Evolutionary conservation across 2,329 filamentous ascomycete species (phyloP).

Genomic region (Nemania abortiva): DNA sequence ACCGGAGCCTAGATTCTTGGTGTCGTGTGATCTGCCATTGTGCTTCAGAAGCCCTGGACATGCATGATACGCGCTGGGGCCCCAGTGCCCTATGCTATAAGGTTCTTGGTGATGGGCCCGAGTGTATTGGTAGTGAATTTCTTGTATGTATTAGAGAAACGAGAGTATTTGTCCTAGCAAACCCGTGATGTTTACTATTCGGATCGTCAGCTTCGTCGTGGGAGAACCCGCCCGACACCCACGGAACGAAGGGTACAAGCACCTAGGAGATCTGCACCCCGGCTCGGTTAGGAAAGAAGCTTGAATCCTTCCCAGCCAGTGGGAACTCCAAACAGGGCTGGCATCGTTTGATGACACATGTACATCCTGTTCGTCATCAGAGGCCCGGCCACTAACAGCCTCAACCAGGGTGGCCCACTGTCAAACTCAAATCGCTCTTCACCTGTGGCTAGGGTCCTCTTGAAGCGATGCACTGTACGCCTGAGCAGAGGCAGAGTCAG

Average conservation of each 20-base stretch:
- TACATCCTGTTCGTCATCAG: constrained; percentile 38
- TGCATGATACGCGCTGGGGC: constrained; percentile 22
- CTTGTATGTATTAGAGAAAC: background rate
- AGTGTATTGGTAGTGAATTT: background rate
- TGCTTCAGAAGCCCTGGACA: constrained; percentile 20
- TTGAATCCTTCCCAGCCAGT: constrained; percentile 42
- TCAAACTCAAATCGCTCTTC: constrained; percentile 35
- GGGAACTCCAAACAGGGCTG: constrained; percentile 35
- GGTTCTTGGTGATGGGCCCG: background rate
- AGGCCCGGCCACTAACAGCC: constrained; percentile 33
- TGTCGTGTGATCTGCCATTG: constrained; percentile 36
- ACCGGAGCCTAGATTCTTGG: constrained; percentile 24
- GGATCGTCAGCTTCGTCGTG: constrained; percentile 21
- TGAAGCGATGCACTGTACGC: constrained; percentile 29
- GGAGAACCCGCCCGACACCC: background rate
- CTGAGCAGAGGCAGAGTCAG: too few relatives aligned
- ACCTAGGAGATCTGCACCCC: constrained; percentile 37
- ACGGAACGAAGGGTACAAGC: constrained; percentile 11
- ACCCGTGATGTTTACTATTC: constrained; percentile 10
- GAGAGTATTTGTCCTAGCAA: background rate
- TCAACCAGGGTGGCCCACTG: constrained; percentile 32
- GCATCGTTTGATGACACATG: constrained; percentile 37
- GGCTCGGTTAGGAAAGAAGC: constrained; percentile 40
- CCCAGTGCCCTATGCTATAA: background rate
- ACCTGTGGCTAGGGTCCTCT: constrained; percentile 14